These are phyloP conservation scores for Tubosaeta sp. DNA, from an alignment of 768 basidiomycete genomes.

Conservation along the genomic window DNA sequence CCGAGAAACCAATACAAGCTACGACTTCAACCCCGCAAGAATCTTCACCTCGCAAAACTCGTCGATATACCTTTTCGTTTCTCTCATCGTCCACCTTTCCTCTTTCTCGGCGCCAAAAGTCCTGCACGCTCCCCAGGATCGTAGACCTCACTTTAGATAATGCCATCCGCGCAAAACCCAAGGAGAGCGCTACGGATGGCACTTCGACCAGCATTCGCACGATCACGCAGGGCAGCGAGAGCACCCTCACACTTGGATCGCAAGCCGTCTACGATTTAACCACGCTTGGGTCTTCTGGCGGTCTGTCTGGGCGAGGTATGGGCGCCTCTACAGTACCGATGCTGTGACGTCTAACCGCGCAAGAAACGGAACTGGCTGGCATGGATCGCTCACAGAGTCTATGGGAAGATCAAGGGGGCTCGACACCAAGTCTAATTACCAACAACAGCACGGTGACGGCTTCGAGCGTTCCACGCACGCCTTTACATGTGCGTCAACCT, in stretches of 20 bases:
- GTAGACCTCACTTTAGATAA: neutral
- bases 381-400: neutral
- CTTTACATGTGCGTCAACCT: neutral
- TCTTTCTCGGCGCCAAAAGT: constrained; percentile 18
- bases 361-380: constrained; percentile 1
- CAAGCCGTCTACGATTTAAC: constrained; percentile 6
- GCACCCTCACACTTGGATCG: constrained; percentile 11
- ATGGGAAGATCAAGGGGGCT: constrained; percentile 1
- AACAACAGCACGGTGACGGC: constrained; percentile 14
- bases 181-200: constrained; percentile 13
- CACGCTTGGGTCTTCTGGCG: constrained; percentile 6
- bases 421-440: constrained; percentile 24
- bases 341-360: constrained; percentile 17
- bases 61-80: constrained; percentile 25
- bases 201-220: constrained; percentile 20
- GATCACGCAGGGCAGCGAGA: constrained; percentile 18
- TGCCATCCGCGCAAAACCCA: neutral
- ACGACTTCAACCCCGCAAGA: neutral
- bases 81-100: constrained; percentile 18
- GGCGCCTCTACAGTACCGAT: constrained; percentile 12
- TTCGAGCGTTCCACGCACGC: constrained; percentile 13
- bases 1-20: neutral
- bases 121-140: neutral
- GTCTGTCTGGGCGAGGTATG: neutral
- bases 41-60: constrained; percentile 9